Percentiles rank a stretch among this genome's conserved stretches.
Evolutionary conservation across 73 alveolate genomes (phyloP).

Genomic region (Blepharisma stoltei): DNA sequence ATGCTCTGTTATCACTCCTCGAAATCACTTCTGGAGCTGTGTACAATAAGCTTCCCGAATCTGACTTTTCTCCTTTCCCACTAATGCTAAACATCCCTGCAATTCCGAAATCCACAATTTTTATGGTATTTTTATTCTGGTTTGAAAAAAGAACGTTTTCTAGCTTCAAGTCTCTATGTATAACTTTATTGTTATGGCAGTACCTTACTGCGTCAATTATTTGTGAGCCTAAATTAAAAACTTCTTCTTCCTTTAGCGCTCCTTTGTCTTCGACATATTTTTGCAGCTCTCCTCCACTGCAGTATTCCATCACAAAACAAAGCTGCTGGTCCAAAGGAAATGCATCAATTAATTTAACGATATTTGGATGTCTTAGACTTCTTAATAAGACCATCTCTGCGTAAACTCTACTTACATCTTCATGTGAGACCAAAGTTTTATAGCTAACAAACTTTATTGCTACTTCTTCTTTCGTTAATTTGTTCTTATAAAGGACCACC

Average conservation of each 20-base stretch:
- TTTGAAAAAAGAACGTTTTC: conserved; percentile 64
- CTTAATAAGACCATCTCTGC: conserved; percentile 60
- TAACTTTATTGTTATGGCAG: conserved; percentile 82
- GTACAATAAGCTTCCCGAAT: conserved; percentile 50
- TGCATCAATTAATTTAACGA: conserved; percentile 67
- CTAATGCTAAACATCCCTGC: conserved; percentile 44
- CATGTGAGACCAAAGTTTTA: conserved; percentile 63
- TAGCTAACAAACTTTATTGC: conserved; percentile 89
- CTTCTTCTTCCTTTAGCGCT: conserved; percentile 75
- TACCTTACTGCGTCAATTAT: conserved; percentile 78
- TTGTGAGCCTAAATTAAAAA: conserved; percentile 68
- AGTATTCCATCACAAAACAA: conserved; percentile 53
- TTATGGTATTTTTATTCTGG: neutral
- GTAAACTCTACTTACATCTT: conserved; percentile 75
- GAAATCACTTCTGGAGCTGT: conserved; percentile 56
- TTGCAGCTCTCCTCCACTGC: conserved; percentile 54
- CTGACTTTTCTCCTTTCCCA: conserved; percentile 44
- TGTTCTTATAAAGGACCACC: conserved; percentile 82
- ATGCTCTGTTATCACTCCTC: conserved; percentile 40
- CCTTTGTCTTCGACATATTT: conserved; percentile 44
- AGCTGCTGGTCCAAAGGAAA: conserved; percentile 43
- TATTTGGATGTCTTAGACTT: conserved; percentile 60
- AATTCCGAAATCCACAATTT: conserved; percentile 55
- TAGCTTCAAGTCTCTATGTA: conserved; percentile 93
- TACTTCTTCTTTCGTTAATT: conserved; percentile 74